phyloP scores from a whole-genome alignment of 176 grass and related monocot genomes.

The Olyra latifolia region DNA sequence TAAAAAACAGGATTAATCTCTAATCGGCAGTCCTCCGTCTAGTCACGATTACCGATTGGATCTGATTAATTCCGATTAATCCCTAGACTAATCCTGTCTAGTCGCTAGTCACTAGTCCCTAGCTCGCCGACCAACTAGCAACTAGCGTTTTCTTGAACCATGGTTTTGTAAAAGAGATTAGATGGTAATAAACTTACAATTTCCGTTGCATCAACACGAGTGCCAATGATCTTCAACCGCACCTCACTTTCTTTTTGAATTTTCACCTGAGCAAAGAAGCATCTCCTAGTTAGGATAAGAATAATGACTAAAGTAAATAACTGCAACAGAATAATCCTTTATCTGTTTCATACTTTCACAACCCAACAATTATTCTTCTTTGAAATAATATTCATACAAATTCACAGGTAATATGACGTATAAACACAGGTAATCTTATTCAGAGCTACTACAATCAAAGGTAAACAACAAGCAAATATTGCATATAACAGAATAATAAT shows the following conservation, averaged over 20 bases:
- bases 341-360: background rate
- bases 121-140: too few species aligned
- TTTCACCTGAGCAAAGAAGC: constrained; percentile 67
- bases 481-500: background rate
- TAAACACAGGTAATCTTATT: background rate
- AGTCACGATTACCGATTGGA: too few species aligned
- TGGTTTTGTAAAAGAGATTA: background rate
- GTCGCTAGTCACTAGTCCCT: too few species aligned
- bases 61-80: too few species aligned
- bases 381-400: background rate
- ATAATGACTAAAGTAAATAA: background rate
- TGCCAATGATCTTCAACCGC: constrained; percentile 95
- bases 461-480: background rate
- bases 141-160: too few species aligned
- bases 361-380: background rate
- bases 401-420: background rate
- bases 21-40: too few species aligned
- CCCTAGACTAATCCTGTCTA: too few species aligned
- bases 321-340: background rate
- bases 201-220: constrained; percentile 95
- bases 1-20: too few species aligned
- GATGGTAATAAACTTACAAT: constrained; percentile 60
- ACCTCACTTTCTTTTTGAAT: constrained; percentile 98
- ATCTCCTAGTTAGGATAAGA: background rate
- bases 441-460: background rate